These are phyloP conservation scores for Dictyostelium brefeldianum DNA, from an alignment of 78 protist species.

Conservation along the genomic window DNA sequence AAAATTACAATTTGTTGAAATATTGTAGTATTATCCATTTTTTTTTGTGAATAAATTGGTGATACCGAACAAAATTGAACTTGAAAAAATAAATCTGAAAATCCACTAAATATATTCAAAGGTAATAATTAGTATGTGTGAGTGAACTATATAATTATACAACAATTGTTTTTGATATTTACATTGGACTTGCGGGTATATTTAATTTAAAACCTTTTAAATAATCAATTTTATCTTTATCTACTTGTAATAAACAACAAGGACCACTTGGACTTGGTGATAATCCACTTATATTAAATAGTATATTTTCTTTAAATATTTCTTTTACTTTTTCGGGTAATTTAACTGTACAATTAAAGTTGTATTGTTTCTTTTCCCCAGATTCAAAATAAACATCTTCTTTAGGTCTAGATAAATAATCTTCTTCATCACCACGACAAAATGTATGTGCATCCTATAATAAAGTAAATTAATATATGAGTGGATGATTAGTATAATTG, in stretches of 20 bases:
- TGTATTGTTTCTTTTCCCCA: neutral
- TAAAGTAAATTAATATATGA: no score
- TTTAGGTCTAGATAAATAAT: neutral
- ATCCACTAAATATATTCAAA: no score
- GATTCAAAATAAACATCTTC: slow-evolving; percentile 24
- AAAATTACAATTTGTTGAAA: slow-evolving; percentile 26
- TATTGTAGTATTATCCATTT: neutral
- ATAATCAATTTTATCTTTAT: neutral
- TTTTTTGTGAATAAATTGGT: neutral
- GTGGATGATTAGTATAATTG: neutral
- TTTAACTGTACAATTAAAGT: slow-evolving; percentile 12
- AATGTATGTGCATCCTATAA: neutral
- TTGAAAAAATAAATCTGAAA: slow-evolving; percentile 27
- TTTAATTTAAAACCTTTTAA: slow-evolving; percentile 26
- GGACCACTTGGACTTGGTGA: neutral
- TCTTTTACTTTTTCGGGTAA: neutral
- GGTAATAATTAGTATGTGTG: no score
- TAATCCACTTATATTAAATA: slow-evolving; percentile 18
- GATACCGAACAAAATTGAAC: slow-evolving; percentile 19
- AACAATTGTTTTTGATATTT: neutral
- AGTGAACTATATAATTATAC: neutral
- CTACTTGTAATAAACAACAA: neutral
- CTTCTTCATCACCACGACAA: slow-evolving; percentile 19
- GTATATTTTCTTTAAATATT: slow-evolving; percentile 2
- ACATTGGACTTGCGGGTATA: slow-evolving; percentile 27